These are phyloP conservation scores for Myriosclerotinia scirpicola DNA, from an alignment of 2,329 filamentous ascomycete species.

Conservation along the genomic window DNA sequence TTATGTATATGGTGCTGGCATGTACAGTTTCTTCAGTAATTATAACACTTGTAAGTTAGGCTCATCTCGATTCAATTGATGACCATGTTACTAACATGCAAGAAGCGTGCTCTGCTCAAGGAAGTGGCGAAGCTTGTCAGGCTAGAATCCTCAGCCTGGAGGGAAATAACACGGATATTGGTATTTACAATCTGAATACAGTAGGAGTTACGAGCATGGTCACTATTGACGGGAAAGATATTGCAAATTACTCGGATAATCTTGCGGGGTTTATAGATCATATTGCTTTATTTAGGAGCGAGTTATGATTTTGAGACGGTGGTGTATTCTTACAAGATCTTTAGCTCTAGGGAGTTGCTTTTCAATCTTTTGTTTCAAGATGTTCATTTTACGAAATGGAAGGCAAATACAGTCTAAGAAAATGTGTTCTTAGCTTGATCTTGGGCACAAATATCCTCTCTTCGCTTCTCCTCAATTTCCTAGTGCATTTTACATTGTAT, in stretches of 20 bases:
- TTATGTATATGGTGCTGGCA: slow-evolving; percentile 18
- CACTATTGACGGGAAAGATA: slow-evolving; percentile 25
- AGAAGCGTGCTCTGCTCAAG: slow-evolving; percentile 13
- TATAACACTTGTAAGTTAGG: slow-evolving; percentile 17
- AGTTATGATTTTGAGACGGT: not conserved
- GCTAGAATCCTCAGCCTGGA: slow-evolving; percentile 32
- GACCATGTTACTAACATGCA: not conserved
- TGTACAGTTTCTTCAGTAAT: slow-evolving; percentile 25
- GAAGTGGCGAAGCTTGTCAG: slow-evolving; percentile 27
- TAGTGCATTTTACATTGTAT: not conserved
- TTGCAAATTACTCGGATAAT: slow-evolving; percentile 28
- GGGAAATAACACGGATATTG: slow-evolving; percentile 24
- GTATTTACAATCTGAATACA: slow-evolving; percentile 32
- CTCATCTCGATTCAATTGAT: no score
- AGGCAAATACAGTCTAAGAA: not conserved
- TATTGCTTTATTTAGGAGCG: slow-evolving; percentile 15
- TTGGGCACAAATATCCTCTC: not conserved
- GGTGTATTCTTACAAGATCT: not conserved
- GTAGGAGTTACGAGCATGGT: slow-evolving; percentile 33
- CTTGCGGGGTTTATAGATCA: slow-evolving; percentile 21
- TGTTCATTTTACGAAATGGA: not conserved
- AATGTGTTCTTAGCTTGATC: not conserved
- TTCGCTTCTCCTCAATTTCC: not conserved
- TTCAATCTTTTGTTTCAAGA: not conserved
- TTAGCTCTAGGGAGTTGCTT: not conserved